Evolutionary conservation across 2,329 filamentous ascomycete species (phyloP), one percentile per base, ranked within the genome.

Genomic region (Chaetomiaceae sp.): DNA sequence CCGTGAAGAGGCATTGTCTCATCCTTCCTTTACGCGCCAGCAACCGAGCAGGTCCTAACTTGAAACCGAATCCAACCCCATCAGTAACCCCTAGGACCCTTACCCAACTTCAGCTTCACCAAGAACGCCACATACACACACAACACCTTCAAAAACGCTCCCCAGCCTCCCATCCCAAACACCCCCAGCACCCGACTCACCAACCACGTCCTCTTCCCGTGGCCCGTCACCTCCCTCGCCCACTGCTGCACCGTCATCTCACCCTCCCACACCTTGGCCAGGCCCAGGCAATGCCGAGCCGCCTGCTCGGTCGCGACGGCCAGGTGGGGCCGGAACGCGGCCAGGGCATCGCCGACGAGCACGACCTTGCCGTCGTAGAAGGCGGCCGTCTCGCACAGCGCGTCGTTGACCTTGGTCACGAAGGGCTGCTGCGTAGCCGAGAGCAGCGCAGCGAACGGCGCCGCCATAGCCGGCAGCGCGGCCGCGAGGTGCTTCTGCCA

Each of bases 301-400:
- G 73, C 73, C 57, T 78, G 74, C 23, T 73, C 71, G 2, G 74
- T 76, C 14, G 73, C 74, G 20, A 70, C 67, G 1, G 69, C 75
- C 3, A 72, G 68, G 54, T 77, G 74, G 5, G 75, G 75, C 40
- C 75, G 60, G 29, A 77, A 73, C 1, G 72, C 69, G 0, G 73
- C 69, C 18, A 77, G 59, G 0, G 75, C 71, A 59, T 78, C 75
- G 1, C 75, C 75, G 2, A 77, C 69, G 9, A 78, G 58, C 14
- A 77, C 49, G 2, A 77, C 65, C 21, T 67, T 71, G 1, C 73
- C 74, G 30, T 67, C 63, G 21, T 68, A 62, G 49, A 73, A 75
- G 30, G 62, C 64, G 18, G 72, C 70, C 13, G 63, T 53, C 0
- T 64, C 62, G 25, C 67, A 65, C 6, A 74, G 64, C 2, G 70